Evolutionary conservation across 495 filamentous ascomycete genomes (phyloP).

Genomic region (Physcia stellaris): DNA sequence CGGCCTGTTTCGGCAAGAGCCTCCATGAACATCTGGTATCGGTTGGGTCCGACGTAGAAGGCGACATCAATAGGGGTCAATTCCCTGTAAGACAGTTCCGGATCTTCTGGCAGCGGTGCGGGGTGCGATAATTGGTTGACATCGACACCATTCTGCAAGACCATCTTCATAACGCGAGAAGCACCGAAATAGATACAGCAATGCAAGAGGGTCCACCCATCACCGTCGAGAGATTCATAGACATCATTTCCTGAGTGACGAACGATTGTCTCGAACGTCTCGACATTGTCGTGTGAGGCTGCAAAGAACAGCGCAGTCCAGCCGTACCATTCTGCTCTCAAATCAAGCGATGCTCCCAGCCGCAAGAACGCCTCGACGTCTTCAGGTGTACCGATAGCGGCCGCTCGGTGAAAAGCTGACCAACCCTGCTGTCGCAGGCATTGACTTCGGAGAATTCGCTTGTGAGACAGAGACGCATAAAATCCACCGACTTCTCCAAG

Average conservation of each 20-base stretch:
- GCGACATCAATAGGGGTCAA: background rate
- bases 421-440: background rate
- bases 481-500: background rate
- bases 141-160: background rate
- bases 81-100: background rate
- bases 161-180: background rate
- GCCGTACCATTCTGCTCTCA: background rate
- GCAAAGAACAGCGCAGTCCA: background rate
- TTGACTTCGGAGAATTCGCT: background rate
- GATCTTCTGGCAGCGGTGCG: background rate
- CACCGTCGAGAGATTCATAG: background rate
- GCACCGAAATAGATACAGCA: background rate
- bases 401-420: background rate
- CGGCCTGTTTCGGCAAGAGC: background rate
- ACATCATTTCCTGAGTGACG: background rate
- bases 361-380: background rate
- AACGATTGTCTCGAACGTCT: background rate
- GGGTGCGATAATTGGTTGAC: background rate
- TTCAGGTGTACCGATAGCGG: background rate
- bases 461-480: background rate
- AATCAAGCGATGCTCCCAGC: background rate
- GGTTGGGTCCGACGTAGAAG: background rate
- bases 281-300: background rate
- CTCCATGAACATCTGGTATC: background rate
- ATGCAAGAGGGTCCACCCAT: background rate